A percentile compares a stretch with the other conserved stretches of the same genome.
These are phyloP conservation scores for Viridothelium virens DNA, from an alignment of 495 filamentous ascomycete species.

Conservation along the genomic window DNA sequence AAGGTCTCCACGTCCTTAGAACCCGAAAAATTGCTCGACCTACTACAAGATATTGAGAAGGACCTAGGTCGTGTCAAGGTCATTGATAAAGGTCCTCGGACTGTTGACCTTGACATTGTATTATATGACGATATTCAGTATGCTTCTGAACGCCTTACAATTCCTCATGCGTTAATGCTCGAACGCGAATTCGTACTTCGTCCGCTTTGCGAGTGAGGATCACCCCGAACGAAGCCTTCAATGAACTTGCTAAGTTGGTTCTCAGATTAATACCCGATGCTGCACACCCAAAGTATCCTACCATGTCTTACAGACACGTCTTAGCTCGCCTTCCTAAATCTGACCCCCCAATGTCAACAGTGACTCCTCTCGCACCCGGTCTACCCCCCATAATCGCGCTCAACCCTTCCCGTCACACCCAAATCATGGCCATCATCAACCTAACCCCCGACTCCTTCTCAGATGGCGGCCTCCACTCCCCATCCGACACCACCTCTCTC, in stretches of 20 bases:
- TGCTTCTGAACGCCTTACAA: conserved; percentile 60
- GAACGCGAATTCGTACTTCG: conserved; percentile 91
- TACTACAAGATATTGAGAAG: conserved; percentile 76
- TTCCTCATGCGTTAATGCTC: conserved; percentile 78
- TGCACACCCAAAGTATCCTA: conserved; percentile 14
- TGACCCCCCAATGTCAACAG: conserved; percentile 49
- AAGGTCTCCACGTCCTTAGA: conserved; percentile 75
- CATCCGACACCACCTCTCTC: conserved; percentile 34
- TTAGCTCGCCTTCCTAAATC: conserved; percentile 54
- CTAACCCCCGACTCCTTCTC: conserved; percentile 97
- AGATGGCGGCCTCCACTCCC: conserved; percentile 64
- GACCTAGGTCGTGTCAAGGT: conserved; percentile 68
- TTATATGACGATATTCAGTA: conserved; percentile 68
- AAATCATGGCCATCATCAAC: conserved; percentile 91
- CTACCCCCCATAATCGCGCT: conserved; percentile 57
- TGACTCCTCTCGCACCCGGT: conserved; percentile 56
- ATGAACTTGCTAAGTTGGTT: background rate
- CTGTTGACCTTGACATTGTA: conserved; percentile 89
- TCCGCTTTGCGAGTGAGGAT: conserved; percentile 72
- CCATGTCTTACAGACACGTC: conserved; percentile 41
- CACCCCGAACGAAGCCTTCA: background rate
- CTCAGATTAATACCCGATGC: conserved; percentile 29
- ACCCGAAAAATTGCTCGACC: conserved; percentile 67
- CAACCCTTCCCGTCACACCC: conserved; percentile 57
- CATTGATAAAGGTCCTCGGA: conserved; percentile 87